These are phyloP conservation scores for Claviceps cyperi DNA, from an alignment of 2,329 filamentous ascomycete genomes.

Conservation along the genomic window DNA sequence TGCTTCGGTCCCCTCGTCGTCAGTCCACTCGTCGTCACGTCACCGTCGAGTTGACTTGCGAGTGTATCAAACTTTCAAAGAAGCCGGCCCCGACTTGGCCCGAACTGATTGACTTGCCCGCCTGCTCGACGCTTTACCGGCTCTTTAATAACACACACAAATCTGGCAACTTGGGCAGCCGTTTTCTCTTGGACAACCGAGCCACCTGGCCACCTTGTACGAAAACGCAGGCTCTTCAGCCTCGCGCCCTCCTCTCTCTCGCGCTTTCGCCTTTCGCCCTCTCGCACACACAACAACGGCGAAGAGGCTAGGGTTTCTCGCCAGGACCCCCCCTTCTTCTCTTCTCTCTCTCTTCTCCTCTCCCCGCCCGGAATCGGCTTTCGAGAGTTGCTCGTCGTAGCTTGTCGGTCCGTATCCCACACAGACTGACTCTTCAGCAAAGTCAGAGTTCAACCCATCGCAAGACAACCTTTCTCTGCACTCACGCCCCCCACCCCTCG, in stretches of 20 bases:
- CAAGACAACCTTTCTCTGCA: conserved; percentile 1
- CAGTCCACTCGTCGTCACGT: too few relatives aligned
- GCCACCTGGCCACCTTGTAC: too few relatives aligned
- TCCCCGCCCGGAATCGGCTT: conserved; percentile 1
- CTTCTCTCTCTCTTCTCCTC: background rate
- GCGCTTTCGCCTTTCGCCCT: background rate
- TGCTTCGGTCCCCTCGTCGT: too few relatives aligned
- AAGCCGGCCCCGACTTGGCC: too few relatives aligned
- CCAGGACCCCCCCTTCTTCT: background rate
- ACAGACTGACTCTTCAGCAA: conserved; percentile 2
- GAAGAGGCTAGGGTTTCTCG: background rate
- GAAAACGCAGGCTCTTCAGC: too few relatives aligned
- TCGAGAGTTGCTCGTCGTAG: background rate
- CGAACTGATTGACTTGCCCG: too few relatives aligned
- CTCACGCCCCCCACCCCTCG: background rate
- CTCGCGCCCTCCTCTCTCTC: background rate
- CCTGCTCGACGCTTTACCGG: too few relatives aligned
- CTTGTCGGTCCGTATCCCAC: conserved; percentile 1
- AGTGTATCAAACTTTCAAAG: too few relatives aligned
- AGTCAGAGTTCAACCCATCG: conserved; percentile 3
- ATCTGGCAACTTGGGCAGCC: too few relatives aligned
- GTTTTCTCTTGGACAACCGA: too few relatives aligned
- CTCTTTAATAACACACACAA: too few relatives aligned
- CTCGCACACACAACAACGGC: background rate
- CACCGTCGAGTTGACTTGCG: too few relatives aligned